Evolutionary conservation across 2,329 filamentous ascomycete species (phyloP).

Genomic region (Aspergillus unguis): DNA sequence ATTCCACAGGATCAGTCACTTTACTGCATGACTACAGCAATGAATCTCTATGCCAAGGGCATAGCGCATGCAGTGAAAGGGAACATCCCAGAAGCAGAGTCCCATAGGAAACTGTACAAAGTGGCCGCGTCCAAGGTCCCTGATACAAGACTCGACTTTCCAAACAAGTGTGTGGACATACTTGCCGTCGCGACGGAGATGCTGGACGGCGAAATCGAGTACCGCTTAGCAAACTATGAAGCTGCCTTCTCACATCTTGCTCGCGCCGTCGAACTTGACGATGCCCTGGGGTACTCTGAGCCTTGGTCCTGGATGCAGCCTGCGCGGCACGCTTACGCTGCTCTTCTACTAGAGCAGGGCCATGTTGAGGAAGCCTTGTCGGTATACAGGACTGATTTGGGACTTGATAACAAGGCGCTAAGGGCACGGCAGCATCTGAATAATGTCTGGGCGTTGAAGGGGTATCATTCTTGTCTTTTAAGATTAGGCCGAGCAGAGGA

Average conservation of each 20-base stretch:
- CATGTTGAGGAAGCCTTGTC: conserved; percentile 53
- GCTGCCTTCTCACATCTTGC: conserved; percentile 59
- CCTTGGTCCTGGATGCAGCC: conserved; percentile 81
- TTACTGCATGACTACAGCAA: conserved; percentile 67
- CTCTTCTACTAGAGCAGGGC: conserved; percentile 65
- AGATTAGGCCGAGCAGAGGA: conserved; percentile 51
- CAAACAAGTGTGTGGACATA: conserved; percentile 63
- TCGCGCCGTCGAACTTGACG: conserved; percentile 58
- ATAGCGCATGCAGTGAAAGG: conserved; percentile 62
- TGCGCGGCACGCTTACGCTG: conserved; percentile 66
- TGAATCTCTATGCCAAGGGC: conserved; percentile 65
- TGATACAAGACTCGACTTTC: conserved; percentile 62
- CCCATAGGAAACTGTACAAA: conserved; percentile 51
- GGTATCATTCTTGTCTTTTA: conserved; percentile 66
- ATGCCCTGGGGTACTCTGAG: conserved; percentile 65
- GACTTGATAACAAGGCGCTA: conserved; percentile 57
- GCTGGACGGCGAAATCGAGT: conserved; percentile 71
- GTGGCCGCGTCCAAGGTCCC: conserved; percentile 54
- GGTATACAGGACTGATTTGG: conserved; percentile 61
- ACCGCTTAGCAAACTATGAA: conserved; percentile 59
- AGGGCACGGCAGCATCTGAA: conserved; percentile 66
- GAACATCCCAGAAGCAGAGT: conserved; percentile 53
- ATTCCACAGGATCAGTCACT: conserved; percentile 58
- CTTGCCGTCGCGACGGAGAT: conserved; percentile 61
- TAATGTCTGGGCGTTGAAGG: conserved; percentile 73